A percentile compares a stretch with the other conserved stretches of the same genome.
Evolutionary conservation across 192 early-diverging fungal species (phyloP).

Genomic region (Umbelopsis sp.): DNA sequence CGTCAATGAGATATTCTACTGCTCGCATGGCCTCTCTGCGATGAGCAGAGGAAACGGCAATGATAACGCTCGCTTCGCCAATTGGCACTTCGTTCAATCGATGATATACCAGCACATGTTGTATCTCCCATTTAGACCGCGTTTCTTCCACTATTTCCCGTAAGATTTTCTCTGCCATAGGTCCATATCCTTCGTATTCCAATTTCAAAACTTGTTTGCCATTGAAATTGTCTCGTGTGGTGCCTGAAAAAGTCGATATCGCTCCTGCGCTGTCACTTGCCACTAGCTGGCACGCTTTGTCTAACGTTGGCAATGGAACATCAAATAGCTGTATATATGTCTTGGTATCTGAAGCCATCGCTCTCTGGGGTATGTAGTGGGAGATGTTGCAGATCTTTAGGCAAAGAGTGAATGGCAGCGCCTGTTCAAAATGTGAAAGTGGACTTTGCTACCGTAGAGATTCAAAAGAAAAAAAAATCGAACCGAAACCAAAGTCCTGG

Average conservation of each 20-base stretch:
- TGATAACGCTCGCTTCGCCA: constrained; percentile 80
- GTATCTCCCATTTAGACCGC: constrained; percentile 64
- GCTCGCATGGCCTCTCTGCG: constrained; percentile 77
- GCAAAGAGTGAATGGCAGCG: neutral
- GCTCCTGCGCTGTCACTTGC: constrained; percentile 73
- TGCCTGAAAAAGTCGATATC: constrained; percentile 86
- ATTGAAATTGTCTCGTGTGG: constrained; percentile 83
- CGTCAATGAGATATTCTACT: constrained; percentile 82
- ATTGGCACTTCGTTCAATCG: constrained; percentile 78
- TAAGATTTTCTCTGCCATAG: constrained; percentile 83
- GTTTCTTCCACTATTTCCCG: constrained; percentile 63
- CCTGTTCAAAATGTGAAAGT: neutral
- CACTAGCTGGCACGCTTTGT: neutral
- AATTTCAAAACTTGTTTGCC: constrained; percentile 73
- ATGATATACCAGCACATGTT: constrained; percentile 79
- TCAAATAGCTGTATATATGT: neutral
- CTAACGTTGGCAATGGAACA: neutral
- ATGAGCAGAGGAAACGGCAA: constrained; percentile 81
- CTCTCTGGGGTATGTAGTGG: neutral
- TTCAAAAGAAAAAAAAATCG: neutral
- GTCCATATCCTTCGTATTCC: constrained; percentile 85
- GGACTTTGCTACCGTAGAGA: neutral
- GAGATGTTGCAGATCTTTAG: neutral
- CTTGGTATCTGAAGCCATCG: neutral
- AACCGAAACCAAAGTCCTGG: neutral